A percentile compares a stretch with the other conserved stretches of the same genome.
phyloP scores from a whole-genome alignment of 106 monocot species.

The Acorus gramineus region DNA sequence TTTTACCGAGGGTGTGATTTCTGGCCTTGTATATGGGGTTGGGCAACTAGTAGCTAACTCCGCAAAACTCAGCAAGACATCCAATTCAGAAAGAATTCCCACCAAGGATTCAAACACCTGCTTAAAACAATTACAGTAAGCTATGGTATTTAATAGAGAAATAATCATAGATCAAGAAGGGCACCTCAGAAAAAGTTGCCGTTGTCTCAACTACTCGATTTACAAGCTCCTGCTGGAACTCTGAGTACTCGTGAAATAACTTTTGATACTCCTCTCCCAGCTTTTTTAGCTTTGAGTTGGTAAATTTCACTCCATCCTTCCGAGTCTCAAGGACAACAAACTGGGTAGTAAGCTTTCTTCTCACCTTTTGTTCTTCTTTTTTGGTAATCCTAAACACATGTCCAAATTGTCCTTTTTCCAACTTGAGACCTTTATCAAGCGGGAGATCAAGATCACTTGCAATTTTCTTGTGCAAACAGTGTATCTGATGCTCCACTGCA shows the following conservation, averaged over 20 bases:
- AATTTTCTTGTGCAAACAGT: constrained; percentile 57
- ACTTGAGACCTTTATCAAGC: constrained; percentile 74
- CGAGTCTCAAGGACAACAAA: constrained; percentile 89
- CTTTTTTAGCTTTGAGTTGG: constrained; percentile 80
- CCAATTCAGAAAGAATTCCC: constrained; percentile 73
- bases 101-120: constrained; percentile 79
- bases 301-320: constrained; percentile 96
- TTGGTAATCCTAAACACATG: constrained; percentile 96
- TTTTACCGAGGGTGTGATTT: constrained; percentile 73
- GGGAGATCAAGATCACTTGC: constrained; percentile 84
- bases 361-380: constrained; percentile 97
- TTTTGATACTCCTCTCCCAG: constrained; percentile 79
- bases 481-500: constrained; percentile 57
- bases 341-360: constrained; percentile 62
- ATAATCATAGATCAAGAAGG: not conserved
- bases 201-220: constrained; percentile 61
- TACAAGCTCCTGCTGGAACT: constrained; percentile 71
- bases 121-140: not conserved
- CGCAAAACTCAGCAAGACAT: constrained; percentile 90
- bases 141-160: not conserved
- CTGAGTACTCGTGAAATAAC: constrained; percentile 55
- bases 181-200: constrained; percentile 81
- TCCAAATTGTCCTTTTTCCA: constrained; percentile 91
- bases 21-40: constrained; percentile 76
- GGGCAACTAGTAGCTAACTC: constrained; percentile 80